phyloP scores from a whole-genome alignment of 2,329 filamentous ascomycete species.

The Elsinoe ampelina region DNA sequence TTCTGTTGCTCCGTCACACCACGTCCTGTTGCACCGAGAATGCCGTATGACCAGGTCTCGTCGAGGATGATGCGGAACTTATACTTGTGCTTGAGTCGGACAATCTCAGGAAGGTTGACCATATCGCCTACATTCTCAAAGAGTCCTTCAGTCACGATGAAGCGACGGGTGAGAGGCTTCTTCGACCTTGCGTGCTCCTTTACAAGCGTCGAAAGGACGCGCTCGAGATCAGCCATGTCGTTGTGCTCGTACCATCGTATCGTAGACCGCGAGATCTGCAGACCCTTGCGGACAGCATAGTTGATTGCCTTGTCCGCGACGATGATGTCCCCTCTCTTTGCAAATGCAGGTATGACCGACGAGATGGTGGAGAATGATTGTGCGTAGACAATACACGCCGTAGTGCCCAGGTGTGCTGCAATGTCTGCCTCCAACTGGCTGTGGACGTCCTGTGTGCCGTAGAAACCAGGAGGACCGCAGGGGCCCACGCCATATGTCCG shows the following conservation, averaged over 20 bases:
- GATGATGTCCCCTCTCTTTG: slow-evolving; percentile 93
- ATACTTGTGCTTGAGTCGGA: slow-evolving; percentile 90
- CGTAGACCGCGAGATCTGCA: slow-evolving; percentile 84
- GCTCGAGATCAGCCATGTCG: slow-evolving; percentile 87
- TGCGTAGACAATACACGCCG: slow-evolving; percentile 87
- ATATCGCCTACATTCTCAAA: slow-evolving; percentile 87
- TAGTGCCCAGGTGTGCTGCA: slow-evolving; percentile 76
- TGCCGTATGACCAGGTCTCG: slow-evolving; percentile 95
- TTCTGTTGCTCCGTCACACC: slow-evolving; percentile 95
- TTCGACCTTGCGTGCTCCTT: slow-evolving; percentile 75
- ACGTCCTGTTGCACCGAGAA: slow-evolving; percentile 81
- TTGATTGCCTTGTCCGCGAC: slow-evolving; percentile 91
- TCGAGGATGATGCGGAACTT: slow-evolving; percentile 97
- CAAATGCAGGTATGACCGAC: slow-evolving; percentile 94
- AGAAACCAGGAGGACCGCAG: slow-evolving; percentile 94
- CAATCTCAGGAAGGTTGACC: slow-evolving; percentile 74
- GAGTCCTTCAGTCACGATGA: slow-evolving; percentile 90
- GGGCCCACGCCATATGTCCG: slow-evolving; percentile 94
- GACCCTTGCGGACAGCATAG: slow-evolving; percentile 85
- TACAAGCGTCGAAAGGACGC: slow-evolving; percentile 71
- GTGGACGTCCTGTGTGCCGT: slow-evolving; percentile 96
- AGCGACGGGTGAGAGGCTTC: slow-evolving; percentile 81
- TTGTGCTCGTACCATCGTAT: slow-evolving; percentile 94
- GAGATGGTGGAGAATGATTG: slow-evolving; percentile 94
- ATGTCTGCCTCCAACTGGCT: slow-evolving; percentile 95